Evolutionary conservation across 257 asterid species (phyloP).

Genomic region (Ophiorrhiza pumila): DNA sequence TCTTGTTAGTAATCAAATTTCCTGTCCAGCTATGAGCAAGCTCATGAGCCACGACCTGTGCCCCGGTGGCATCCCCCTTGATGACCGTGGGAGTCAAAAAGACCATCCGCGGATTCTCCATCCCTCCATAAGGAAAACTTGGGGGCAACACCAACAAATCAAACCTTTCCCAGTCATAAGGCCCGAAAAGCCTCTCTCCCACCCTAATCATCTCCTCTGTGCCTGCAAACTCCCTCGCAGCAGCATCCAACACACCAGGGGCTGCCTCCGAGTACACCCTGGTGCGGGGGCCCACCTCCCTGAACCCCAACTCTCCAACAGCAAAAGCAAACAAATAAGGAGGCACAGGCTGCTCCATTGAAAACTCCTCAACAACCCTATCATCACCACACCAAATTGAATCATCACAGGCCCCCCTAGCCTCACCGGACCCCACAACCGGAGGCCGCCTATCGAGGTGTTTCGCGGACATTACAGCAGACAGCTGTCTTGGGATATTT

Average conservation of each 20-base stretch:
- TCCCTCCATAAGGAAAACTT: constrained; percentile 92
- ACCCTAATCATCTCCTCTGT: constrained; percentile 89
- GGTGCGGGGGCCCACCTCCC: constrained; percentile 93
- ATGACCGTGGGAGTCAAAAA: constrained; percentile 92
- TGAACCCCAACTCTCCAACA: constrained; percentile 75
- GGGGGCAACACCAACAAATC: constrained; percentile 97
- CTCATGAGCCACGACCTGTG: constrained; percentile 95
- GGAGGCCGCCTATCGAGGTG: constrained; percentile 62
- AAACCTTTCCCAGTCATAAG: constrained; percentile 93
- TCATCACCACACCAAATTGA: constrained; percentile 71
- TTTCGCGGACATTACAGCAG: constrained; percentile 82
- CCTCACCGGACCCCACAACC: constrained; percentile 33
- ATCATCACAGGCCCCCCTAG: constrained; percentile 61
- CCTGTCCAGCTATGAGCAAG: constrained; percentile 99
- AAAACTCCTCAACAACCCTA: constrained; percentile 80
- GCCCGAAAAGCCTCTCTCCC: constrained; percentile 85
- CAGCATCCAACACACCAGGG: constrained; percentile 57
- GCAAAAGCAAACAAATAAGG: constrained; percentile 93
- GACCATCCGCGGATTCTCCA: constrained; percentile 97
- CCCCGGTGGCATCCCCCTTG: constrained; percentile 83
- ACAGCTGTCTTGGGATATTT: constrained; percentile 60
- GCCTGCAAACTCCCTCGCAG: constrained; percentile 79
- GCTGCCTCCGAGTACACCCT: constrained; percentile 71
- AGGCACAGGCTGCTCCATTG: constrained; percentile 91
- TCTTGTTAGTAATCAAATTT: constrained; percentile 93